Base-by-base conservation (phyloP, 2,329 filamentous ascomycete genomes). In the Madurella mycetomatis region DNA sequence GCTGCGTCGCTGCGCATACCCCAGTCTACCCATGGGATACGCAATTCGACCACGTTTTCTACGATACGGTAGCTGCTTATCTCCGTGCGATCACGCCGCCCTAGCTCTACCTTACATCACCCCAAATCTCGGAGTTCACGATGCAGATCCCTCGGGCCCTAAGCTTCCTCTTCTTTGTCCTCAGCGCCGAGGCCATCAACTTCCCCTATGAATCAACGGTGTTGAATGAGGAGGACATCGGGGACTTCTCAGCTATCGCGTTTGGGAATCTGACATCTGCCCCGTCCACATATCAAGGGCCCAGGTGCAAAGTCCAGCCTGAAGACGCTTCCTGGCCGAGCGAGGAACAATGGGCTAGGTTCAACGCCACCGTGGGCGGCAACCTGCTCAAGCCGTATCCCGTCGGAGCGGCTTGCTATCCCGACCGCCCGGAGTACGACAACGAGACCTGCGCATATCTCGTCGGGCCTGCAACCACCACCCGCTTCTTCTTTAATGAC, bases 401-500 rank as follows among this genome's bases (percentile, higher is more conserved):
- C 1, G 56, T 64, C 4, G 69, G 61, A 0, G 62, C 64, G 0
- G 64, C 57, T 3, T 71, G 69, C 50, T 71, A 71, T 46, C 62
- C 40, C 12, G 47, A 56, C 8, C 63, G 62, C 1, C 59, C 63
- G 1, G 55, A 63, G 43, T 64, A 61, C 46, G 50, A 69, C 50
- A 37, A 48, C 17, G 45, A 56, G 2, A 59, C 54, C 47, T 71
- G 69, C 57, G 42, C 41, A 9, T 61, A 43, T 25, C 51, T 61
- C n/a, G 40, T 61, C 42, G 47, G 25, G 16, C 37, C 39, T 5
- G 56, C 54, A 15, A 50, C 25, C 15, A 59, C 53, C 8, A 64
- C 56, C 42, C 46, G 69, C 1, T 53, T 68, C 32, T 71, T 63
- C 58, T 59, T 69, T 13, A 61, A 70, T 49, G 66, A 71, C 32